Conservation (phyloP, 2,329 filamentous ascomycete species). For the Lecanosticta acicola region DNA sequence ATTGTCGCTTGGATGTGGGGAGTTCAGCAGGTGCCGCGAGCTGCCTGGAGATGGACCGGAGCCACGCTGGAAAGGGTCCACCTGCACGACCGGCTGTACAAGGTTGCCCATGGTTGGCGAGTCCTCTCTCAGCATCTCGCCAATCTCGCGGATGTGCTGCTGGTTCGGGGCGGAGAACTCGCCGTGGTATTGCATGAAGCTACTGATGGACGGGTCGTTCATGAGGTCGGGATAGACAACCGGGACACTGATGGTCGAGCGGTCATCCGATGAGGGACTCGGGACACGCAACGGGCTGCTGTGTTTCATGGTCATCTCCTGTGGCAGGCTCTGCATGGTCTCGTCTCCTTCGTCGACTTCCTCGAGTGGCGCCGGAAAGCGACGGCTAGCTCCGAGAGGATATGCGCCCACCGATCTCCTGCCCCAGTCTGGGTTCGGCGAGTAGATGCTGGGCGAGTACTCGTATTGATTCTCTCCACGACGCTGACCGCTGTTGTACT, state of each 20-base stretch:
- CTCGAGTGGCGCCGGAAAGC: background rate
- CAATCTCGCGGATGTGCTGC: background rate
- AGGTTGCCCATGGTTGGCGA: conserved; percentile 3
- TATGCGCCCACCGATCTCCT: background rate
- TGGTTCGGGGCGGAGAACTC: background rate
- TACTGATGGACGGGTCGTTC: conserved; percentile 18
- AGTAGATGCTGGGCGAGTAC: conserved; percentile 31
- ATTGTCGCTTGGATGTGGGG: background rate
- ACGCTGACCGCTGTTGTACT: no score
- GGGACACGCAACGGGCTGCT: no score
- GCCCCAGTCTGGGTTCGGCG: conserved; percentile 8
- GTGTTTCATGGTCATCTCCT: background rate
- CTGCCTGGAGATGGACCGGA: no score
- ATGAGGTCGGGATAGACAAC: conserved; percentile 13
- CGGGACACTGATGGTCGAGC: background rate
- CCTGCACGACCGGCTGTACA: no score
- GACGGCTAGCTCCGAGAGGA: no score
- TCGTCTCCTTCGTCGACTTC: conserved; percentile 3
- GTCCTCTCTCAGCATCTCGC: background rate
- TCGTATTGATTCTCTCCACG: conserved; percentile 1
- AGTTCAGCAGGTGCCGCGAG: background rate
- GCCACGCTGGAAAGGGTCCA: no score
- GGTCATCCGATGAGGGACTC: no score
- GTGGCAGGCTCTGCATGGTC: background rate
- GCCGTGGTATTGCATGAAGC: conserved; percentile 8